Base-by-base conservation (phyloP, 441 rosid genomes). In the Pelargonium citronellum region DNA sequence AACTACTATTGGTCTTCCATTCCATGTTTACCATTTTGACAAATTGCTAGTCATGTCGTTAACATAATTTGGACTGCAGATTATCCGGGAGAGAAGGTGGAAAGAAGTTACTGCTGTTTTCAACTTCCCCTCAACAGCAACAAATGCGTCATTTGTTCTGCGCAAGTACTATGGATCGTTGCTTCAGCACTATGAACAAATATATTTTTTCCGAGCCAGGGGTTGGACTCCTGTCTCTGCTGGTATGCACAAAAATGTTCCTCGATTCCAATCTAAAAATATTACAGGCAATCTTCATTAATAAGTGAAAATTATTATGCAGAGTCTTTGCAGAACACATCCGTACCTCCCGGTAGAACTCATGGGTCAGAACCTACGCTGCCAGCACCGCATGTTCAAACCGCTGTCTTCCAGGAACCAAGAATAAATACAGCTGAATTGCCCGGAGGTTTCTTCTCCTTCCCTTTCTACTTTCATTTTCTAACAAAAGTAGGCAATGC, bases 91-190 rank as follows among this genome's bases (percentile, higher is more conserved):
- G 82, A 85, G 86, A 75, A 87, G 87, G 81, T 95, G 99, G 98
- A 95, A 89, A 74, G 97, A 95, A 77, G 94, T 95, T 43, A 92
- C 98, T 67, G 89, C 97, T 57, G 80, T 88, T 17, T 95, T 95
- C 76, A 88, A 89, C 75, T 95, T 95, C 75, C 99, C 99, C 4
- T 91, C 98, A 11, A 95, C 99, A 7, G 99, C 98, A 10, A 95
- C 98, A 58, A 95, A 92, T 68, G 98, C 98, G 7, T 95, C 99
- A 8, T 95, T 86, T 68, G 91, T 92, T 63, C 84, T 95, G 79
- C 95, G 98, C 71, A 95, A 92, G 81, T 92, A 92, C 78, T 95
- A 95, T 67, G 70, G 79, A 66, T 91, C 98, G 22, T 74, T 95
- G 76, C 97, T 95, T 71, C 83, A 77, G 49, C 87, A 87, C 47